Percentiles rank a stretch among this genome's conserved stretches.
phyloP scores from a whole-genome alignment of 2,329 filamentous ascomycete genomes.

The Torrubiellomyces zombiae region DNA sequence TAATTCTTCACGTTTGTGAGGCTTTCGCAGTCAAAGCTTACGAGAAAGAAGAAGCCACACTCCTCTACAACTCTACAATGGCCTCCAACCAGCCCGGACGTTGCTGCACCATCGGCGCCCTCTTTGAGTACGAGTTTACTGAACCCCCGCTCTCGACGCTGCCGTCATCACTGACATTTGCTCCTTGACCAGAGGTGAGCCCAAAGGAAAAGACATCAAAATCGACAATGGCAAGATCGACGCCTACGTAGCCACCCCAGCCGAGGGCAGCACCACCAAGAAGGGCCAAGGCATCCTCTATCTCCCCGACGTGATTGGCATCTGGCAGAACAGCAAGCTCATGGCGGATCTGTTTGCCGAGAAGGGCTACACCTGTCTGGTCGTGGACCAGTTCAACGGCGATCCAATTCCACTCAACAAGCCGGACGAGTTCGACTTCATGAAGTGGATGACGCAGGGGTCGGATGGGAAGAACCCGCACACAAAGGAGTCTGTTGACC shows the following conservation, averaged over 20 bases:
- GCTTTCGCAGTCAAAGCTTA: constrained; percentile 1
- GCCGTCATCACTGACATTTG: neutral
- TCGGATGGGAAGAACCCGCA: constrained; percentile 30
- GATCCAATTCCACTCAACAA: constrained; percentile 13
- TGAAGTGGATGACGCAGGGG: constrained; percentile 21
- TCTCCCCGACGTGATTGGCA: constrained; percentile 20
- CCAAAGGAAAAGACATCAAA: constrained; percentile 28
- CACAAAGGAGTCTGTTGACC: constrained; percentile 14
- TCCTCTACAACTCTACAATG: constrained; percentile 18
- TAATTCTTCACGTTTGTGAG: too few relatives aligned
- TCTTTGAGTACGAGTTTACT: constrained; percentile 29
- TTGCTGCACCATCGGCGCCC: constrained; percentile 36
- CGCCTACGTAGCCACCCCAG: constrained; percentile 33
- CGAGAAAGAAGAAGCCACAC: constrained; percentile 1
- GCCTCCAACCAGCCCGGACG: constrained; percentile 33
- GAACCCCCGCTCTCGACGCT: neutral
- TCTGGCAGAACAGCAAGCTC: constrained; percentile 23
- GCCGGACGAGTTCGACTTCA: constrained; percentile 13
- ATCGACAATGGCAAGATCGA: constrained; percentile 21
- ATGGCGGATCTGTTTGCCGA: constrained; percentile 23
- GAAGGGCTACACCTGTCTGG: constrained; percentile 20
- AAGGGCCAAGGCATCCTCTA: constrained; percentile 16
- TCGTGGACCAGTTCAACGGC: constrained; percentile 22
- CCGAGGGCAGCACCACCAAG: constrained; percentile 10
- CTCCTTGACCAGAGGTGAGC: constrained; percentile 22